Evolutionary conservation across 768 basidiomycete genomes (phyloP).

Genomic region (Tremella mesenterica): DNA sequence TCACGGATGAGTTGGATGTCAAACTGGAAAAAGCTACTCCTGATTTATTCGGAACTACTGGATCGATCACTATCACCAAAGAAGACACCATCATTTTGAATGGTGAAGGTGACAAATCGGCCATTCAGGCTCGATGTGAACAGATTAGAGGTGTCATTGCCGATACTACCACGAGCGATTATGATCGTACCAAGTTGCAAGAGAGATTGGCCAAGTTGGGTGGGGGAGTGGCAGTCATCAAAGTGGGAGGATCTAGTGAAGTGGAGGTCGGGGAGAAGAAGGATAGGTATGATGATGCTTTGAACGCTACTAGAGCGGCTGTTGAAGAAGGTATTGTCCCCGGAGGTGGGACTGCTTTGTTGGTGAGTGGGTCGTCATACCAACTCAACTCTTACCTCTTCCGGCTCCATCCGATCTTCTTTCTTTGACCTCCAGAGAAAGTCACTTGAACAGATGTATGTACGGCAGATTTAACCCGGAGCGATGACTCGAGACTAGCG

Average conservation of each 20-base stretch:
- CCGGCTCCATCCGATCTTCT: neutral
- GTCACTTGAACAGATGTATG: no score
- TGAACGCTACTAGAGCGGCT: slow-evolving; percentile 95
- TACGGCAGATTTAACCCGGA: no score
- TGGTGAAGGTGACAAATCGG: slow-evolving; percentile 80
- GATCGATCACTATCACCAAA: slow-evolving; percentile 88
- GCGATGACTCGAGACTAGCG: neutral
- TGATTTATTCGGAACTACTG: slow-evolving; percentile 83
- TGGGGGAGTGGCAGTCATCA: slow-evolving; percentile 97
- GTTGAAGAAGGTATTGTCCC: slow-evolving; percentile 98
- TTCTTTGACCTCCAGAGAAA: no score
- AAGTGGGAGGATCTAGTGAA: slow-evolving; percentile 85
- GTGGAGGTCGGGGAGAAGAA: slow-evolving; percentile 99
- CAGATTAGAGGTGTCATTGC: slow-evolving; percentile 78
- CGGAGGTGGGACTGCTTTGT: slow-evolving; percentile 86
- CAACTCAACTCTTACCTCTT: slow-evolving; percentile 35
- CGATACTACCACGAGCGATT: slow-evolving; percentile 81
- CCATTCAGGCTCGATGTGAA: slow-evolving; percentile 87
- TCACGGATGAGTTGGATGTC: slow-evolving; percentile 92
- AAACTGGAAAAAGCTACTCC: slow-evolving; percentile 84
- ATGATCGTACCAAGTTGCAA: slow-evolving; percentile 88
- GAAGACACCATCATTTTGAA: slow-evolving; percentile 96
- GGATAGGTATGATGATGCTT: slow-evolving; percentile 92
- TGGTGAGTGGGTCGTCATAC: slow-evolving; percentile 49
- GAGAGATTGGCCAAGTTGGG: slow-evolving; percentile 92